Evolutionary conservation across 257 asterid genomes (phyloP).

Genomic region (Orobanche coerulescens): DNA sequence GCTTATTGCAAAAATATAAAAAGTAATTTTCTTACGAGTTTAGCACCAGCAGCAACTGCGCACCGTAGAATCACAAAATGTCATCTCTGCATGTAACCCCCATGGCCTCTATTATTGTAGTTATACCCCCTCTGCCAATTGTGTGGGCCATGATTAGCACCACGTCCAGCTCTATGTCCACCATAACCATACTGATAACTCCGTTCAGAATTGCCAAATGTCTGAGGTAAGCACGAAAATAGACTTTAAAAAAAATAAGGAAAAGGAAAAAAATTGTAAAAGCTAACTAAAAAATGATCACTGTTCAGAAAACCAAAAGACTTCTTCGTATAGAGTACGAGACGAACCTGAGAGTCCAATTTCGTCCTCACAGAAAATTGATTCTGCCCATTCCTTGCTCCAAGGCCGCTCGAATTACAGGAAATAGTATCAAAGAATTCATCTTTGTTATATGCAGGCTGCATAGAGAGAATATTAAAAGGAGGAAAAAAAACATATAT

Average conservation of each 20-base stretch:
- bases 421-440: slow-evolving; percentile 76
- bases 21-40: neutral
- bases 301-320: neutral
- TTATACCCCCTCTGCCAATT: slow-evolving; percentile 53
- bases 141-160: slow-evolving; percentile 33
- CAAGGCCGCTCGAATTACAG: slow-evolving; percentile 43
- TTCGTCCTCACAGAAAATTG: slow-evolving; percentile 38
- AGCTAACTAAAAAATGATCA: neutral
- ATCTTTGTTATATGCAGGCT: slow-evolving; percentile 76
- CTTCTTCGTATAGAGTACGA: neutral
- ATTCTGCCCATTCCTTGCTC: slow-evolving; percentile 49
- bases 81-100: slow-evolving; percentile 35
- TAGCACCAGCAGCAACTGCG: too few species aligned
- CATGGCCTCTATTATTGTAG: slow-evolving; percentile 43
- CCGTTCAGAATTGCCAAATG: slow-evolving; percentile 51
- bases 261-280: neutral
- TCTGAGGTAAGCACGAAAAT: slow-evolving; percentile 24
- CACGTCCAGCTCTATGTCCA: slow-evolving; percentile 43
- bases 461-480: slow-evolving; percentile 24
- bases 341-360: slow-evolving; percentile 50
- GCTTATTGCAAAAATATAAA: slow-evolving; percentile 6
- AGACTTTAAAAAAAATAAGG: neutral
- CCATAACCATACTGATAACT: slow-evolving; percentile 32
- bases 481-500: neutral
- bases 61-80: slow-evolving; percentile 12